Evolutionary conservation across 2,329 filamentous ascomycete genomes (phyloP).

Genomic region (Colletotrichum truncatum): DNA sequence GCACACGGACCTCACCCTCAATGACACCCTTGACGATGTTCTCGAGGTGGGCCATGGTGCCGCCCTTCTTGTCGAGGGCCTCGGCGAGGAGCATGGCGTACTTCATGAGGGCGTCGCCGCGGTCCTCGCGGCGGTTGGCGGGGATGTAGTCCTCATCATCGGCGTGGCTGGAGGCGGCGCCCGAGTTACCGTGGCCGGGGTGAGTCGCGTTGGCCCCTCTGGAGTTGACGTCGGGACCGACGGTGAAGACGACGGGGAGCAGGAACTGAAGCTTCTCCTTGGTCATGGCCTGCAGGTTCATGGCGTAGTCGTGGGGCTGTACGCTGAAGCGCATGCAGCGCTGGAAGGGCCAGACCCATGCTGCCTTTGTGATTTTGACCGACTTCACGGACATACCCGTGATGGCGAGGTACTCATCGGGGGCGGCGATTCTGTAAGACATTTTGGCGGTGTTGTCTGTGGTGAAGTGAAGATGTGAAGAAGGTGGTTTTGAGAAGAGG

Average conservation of each 20-base stretch:
- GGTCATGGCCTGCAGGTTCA: conserved; percentile 89
- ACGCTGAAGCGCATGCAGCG: conserved; percentile 69
- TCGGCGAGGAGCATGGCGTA: conserved; percentile 84
- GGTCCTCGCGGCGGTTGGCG: conserved; percentile 54
- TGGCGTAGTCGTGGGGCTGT: conserved; percentile 82
- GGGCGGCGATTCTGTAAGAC: conserved; percentile 75
- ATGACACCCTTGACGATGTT: conserved; percentile 92
- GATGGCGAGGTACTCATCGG: conserved; percentile 87
- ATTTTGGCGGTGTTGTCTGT: conserved; percentile 48
- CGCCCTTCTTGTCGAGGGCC: conserved; percentile 61
- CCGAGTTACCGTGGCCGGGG: background rate
- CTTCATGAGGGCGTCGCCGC: conserved; percentile 75
- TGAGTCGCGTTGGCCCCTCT: conserved; percentile 55
- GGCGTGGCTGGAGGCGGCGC: conserved; percentile 28
- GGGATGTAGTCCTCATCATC: conserved; percentile 27
- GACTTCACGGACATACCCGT: conserved; percentile 80
- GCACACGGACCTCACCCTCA: conserved; percentile 84
- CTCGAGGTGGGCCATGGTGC: conserved; percentile 70
- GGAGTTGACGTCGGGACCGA: conserved; percentile 79
- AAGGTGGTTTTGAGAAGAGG: no score
- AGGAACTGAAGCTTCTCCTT: conserved; percentile 86
- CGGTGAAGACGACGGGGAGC: conserved; percentile 85
- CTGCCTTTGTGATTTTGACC: conserved; percentile 82
- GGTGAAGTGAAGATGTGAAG: background rate
- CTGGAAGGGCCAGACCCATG: conserved; percentile 77